Base-by-base conservation (phyloP, 805 yeast species). In the Kodamaea neixiangensis region DNA sequence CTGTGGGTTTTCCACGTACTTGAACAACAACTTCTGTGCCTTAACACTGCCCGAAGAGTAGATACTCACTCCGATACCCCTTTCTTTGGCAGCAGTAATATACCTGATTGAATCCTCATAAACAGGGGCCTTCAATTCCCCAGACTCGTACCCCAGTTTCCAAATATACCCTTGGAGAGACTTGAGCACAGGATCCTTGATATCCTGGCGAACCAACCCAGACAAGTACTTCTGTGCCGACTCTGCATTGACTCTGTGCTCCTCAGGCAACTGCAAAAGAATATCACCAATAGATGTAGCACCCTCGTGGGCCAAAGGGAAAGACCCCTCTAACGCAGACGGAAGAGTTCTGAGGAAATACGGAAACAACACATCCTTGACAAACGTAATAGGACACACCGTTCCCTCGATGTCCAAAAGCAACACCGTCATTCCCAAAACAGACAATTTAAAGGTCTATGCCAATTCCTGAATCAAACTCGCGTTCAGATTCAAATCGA, bases 1-100 rank as follows among this genome's bases (percentile, higher is more conserved):
- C 7, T 67, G 67, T 7, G 50, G 42, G 3, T 70, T 68, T 47
- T 70, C 70, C 7, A 87, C 92, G 63, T 87, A 79, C 0, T 76
- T 77, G 62, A 92, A 89, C 51, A 92, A 68, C 53, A 92, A 70
- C 59, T 85, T 86, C 60, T 92, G 98, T 0, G 97, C 97, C 52
- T 83, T 80, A 19, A 92, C 82, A 40, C 94, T 85, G 0, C 98
- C 98, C 21, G 96, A 87, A 0, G 97, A 90, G 68, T 92, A 92
- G 15, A 92, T 89, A 62, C 77, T 87, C 0, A 89, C 70, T 2
- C 70, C 69, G 11, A 15, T 5, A n/a, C 22, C 46, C 11, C 56
- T 49, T 0, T 44, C 53, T 3, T 42, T 18, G 3, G 51, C 20
- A 5, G 20, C 21, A 2, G 59, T 49, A 47, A 91, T 79, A 41